Base-by-base conservation (phyloP, 768 basidiomycete species). In the Pleurotus sapidus region DNA sequence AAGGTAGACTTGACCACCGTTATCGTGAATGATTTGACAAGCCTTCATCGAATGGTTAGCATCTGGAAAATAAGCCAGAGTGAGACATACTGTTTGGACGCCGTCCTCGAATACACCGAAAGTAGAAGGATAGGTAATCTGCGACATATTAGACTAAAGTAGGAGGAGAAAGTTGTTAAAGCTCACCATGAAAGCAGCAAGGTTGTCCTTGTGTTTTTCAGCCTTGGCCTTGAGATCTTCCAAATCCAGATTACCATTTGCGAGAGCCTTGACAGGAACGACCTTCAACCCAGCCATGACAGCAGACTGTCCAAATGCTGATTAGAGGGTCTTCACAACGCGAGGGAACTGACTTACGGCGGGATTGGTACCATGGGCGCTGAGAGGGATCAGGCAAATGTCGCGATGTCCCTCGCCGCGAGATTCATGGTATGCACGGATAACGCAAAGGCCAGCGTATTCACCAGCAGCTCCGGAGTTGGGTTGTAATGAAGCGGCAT, bases 401-500 rank as follows among this genome's bases (percentile, higher is more conserved):
- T 98, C 84, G 46, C 97, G 86, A 62, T 95, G 84, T 1, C 77
- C 81, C 65, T 98, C 87, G 30, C 91, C 91, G 18, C 88, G 86
- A 54, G 93, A 91, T 68, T 90, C 88, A 66, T 98, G 94, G 72
- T 95, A 99, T 8, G 95, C 95, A 48, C 89, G 84, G 66, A 99
- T 98, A 59, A 98, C 89, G 51, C 84, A 88, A 18, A 99, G 82
- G n/a, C 97, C 97, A 30, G 97, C 84, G 65, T 95, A 99, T 74
- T 99, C 97, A 24, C 97, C 97, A 59, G 95, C 93, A 15, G 97
- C 97, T 45, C 97, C 97, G 12, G 97, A 98, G 72, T 99, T 99
- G 37, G 97, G 97, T 69, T 99, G 97, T n/a, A 99, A 81, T 0
- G 93, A 95, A 59, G 94, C 93, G 17, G 94, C 86, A 62, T 93